Conservation (phyloP, 2,329 filamentous ascomycete genomes). For the Fusarium transvaalense region DNA sequence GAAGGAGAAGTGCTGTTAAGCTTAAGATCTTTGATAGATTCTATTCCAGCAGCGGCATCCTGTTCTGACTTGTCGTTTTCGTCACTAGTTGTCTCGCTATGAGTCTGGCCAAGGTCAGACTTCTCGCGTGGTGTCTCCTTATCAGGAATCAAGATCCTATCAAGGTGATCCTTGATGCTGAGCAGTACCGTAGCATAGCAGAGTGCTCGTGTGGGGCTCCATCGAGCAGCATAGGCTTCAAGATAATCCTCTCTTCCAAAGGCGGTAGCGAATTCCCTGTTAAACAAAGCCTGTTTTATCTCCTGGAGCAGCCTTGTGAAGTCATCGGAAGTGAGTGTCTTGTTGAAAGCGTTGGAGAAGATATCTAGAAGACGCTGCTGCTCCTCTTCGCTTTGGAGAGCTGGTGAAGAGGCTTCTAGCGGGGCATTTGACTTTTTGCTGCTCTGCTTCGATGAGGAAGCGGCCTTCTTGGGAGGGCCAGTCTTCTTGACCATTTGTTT, state of each 20-base stretch:
- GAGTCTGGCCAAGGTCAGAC: conserved; percentile 13
- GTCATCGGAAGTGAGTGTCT: conserved; percentile 60
- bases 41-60: background rate
- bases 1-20: conserved; percentile 8
- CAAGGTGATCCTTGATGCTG: conserved; percentile 53
- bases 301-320: conserved; percentile 75
- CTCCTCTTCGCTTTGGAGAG: conserved; percentile 39
- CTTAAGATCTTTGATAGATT: conserved; percentile 9
- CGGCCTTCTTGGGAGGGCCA: conserved; percentile 40
- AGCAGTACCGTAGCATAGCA: conserved; percentile 76
- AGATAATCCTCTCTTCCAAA: conserved; percentile 80
- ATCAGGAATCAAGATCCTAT: conserved; percentile 39
- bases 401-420: conserved; percentile 25
- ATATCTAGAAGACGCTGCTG: conserved; percentile 80
- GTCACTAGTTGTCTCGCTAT: background rate
- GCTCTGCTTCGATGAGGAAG: conserved; percentile 34
- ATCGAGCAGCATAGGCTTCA: conserved; percentile 86
- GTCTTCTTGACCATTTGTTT: conserved; percentile 46
- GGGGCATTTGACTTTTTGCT: conserved; percentile 35
- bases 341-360: conserved; percentile 75
- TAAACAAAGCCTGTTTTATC: conserved; percentile 87
- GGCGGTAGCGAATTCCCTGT: conserved; percentile 83
- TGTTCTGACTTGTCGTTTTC: conserved; percentile 1
- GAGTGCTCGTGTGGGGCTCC: conserved; percentile 88
- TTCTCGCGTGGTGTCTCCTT: background rate